These are phyloP conservation scores for Ramularia collo-cygni DNA, from an alignment of 2,329 filamentous ascomycete genomes.

Conservation along the genomic window DNA sequence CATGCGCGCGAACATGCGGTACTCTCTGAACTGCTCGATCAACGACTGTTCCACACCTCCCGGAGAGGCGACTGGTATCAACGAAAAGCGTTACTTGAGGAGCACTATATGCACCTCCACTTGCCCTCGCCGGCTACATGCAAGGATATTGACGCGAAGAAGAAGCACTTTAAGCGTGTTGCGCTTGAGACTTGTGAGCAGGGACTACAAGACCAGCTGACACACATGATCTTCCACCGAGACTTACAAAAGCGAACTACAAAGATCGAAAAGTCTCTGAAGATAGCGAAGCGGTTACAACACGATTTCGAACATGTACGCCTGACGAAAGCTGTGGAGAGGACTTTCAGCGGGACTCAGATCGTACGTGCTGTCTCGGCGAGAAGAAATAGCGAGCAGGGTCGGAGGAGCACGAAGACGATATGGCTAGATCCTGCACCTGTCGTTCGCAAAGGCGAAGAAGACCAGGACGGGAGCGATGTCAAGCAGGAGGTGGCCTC, in stretches of 20 bases:
- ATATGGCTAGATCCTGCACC: conserved; percentile 68
- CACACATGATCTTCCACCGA: conserved; percentile 88
- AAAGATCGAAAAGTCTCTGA: conserved; percentile 80
- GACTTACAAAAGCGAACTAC: conserved; percentile 89
- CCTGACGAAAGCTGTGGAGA: conserved; percentile 67
- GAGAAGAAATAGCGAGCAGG: conserved; percentile 29
- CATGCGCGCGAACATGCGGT: conserved; percentile 70
- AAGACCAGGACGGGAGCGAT: not conserved
- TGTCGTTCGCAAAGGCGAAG: conserved; percentile 6
- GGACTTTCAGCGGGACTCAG: conserved; percentile 69
- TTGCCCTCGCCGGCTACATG: conserved; percentile 39
- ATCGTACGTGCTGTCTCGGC: conserved; percentile 42
- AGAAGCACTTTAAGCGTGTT: conserved; percentile 73
- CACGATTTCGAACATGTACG: conserved; percentile 88
- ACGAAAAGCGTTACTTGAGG: conserved; percentile 85
- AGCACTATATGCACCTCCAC: conserved; percentile 79
- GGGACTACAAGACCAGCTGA: conserved; percentile 79
- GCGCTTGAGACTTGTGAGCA: conserved; percentile 76
- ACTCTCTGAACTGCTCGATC: conserved; percentile 66
- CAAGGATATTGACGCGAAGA: conserved; percentile 54
- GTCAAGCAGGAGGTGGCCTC: conserved; percentile 4
- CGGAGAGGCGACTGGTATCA: conserved; percentile 91
- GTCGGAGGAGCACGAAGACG: conserved; percentile 58
- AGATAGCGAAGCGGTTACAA: conserved; percentile 75
- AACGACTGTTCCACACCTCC: conserved; percentile 77